Evolutionary conservation across 768 basidiomycete genomes (phyloP).

Genomic region (Hortiboletus flavorubellus): DNA sequence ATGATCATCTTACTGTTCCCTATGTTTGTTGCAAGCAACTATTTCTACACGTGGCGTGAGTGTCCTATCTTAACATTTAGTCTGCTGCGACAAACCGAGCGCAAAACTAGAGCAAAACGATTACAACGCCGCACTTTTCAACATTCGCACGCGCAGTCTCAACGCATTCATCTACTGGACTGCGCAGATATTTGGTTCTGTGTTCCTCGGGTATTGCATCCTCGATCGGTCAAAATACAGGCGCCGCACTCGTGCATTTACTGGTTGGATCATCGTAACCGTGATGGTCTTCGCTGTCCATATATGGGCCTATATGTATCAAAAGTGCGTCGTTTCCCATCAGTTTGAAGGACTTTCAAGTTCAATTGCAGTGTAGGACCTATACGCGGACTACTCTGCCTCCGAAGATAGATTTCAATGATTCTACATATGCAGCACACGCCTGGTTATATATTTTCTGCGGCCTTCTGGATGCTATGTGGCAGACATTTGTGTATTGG

Average conservation of each 20-base stretch:
- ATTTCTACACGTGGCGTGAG: conserved; percentile 85
- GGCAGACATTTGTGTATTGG: conserved; percentile 84
- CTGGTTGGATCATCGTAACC: conserved; percentile 62
- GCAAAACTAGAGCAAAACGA: conserved; percentile 64
- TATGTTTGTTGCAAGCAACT: conserved; percentile 82
- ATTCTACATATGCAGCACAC: conserved; percentile 50
- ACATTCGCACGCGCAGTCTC: conserved; percentile 72
- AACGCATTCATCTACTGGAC: conserved; percentile 82
- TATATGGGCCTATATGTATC: conserved; percentile 75
- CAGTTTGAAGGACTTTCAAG: not conserved
- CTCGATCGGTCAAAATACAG: conserved; percentile 55
- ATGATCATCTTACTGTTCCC: conserved; percentile 75
- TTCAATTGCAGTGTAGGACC: conserved; percentile 29
- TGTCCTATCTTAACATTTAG: not conserved
- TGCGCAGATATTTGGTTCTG: conserved; percentile 71
- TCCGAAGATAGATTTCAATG: conserved; percentile 57
- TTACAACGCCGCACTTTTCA: conserved; percentile 76
- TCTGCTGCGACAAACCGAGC: conserved; percentile 1
- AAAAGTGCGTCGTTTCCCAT: conserved; percentile 48
- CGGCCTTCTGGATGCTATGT: conserved; percentile 77
- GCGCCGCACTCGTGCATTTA: conserved; percentile 68
- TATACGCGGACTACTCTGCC: conserved; percentile 58
- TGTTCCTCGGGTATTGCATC: conserved; percentile 59
- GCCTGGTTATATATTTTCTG: conserved; percentile 68
- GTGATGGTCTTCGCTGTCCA: conserved; percentile 66